Conservation (phyloP, 768 basidiomycete species). For the Naematelia encephala region DNA sequence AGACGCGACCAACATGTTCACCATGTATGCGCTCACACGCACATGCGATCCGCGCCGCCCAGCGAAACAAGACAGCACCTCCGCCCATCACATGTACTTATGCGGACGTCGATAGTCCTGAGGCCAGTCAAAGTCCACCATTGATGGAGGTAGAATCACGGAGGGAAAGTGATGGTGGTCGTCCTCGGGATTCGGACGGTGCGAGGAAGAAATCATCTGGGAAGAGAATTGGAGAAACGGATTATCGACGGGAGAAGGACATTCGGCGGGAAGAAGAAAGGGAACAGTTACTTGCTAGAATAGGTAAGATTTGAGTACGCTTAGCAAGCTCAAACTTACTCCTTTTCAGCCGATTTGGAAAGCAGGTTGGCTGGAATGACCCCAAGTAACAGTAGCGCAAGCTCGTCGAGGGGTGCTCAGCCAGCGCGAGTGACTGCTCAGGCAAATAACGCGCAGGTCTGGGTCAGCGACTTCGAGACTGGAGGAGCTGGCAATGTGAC, state of each 20-base stretch:
- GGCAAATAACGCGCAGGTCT: not conserved
- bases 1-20: conserved; percentile 30
- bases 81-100: conserved; percentile 37
- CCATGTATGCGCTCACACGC: conserved; percentile 42
- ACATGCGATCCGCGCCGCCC: conserved; percentile 40
- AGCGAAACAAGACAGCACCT: conserved; percentile 24
- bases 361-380: conserved; percentile 14
- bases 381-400: conserved; percentile 9
- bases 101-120: conserved; percentile 25
- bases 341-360: conserved; percentile 14
- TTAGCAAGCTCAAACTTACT: not conserved
- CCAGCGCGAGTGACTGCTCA: not conserved
- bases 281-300: conserved; percentile 29
- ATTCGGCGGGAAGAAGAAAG: conserved; percentile 29
- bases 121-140: conserved; percentile 1
- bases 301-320: conserved; percentile 18
- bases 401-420: not conserved
- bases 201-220: not conserved
- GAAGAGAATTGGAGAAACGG: conserved; percentile 11
- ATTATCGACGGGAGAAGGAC: conserved; percentile 18
- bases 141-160: not conserved
- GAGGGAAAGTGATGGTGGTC: conserved; percentile 6
- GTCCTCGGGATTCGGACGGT: conserved; percentile 2
- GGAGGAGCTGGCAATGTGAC: too few relatives aligned
- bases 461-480: not conserved